These are phyloP conservation scores for Eucalyptus pumila DNA, from an alignment of 345 rosid genomes.

Conservation along the genomic window DNA sequence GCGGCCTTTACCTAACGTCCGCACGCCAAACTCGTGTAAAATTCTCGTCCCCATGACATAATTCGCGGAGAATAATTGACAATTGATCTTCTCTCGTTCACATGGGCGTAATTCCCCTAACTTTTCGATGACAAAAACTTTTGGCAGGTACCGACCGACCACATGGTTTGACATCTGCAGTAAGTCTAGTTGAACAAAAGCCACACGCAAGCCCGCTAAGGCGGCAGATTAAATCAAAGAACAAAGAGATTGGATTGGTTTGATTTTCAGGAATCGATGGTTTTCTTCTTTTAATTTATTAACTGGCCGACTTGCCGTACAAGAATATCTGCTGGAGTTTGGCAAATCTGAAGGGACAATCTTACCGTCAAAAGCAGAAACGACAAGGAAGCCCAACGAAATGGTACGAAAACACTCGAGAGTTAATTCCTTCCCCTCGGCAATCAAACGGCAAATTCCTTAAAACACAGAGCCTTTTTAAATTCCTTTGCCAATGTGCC, in stretches of 20 bases:
- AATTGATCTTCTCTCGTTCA: neutral
- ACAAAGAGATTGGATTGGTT: neutral
- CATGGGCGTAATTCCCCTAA: neutral
- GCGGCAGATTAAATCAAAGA: neutral
- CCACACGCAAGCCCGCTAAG: neutral
- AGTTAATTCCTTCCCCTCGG: neutral
- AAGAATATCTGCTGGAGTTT: neutral
- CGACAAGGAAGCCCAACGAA: neutral
- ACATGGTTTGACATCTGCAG: neutral
- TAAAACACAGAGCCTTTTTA: fast-evolving
- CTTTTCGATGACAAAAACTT: neutral
- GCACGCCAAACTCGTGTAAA: neutral
- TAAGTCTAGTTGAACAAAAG: neutral
- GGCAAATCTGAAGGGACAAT: neutral
- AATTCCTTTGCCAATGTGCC: neutral
- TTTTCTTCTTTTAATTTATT: neutral
- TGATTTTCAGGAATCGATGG: neutral
- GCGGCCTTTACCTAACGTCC: neutral
- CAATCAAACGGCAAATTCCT: neutral
- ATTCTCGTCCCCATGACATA: neutral
- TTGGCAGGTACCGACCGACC: neutral
- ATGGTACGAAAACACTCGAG: neutral
- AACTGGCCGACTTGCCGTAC: neutral
- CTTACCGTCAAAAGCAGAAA: neutral
- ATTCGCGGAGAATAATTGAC: neutral